Evolutionary conservation across 78 protist genomes (phyloP), one percentile per base, ranked within the genome.

Genomic region (Diacronema lutheri): DNA sequence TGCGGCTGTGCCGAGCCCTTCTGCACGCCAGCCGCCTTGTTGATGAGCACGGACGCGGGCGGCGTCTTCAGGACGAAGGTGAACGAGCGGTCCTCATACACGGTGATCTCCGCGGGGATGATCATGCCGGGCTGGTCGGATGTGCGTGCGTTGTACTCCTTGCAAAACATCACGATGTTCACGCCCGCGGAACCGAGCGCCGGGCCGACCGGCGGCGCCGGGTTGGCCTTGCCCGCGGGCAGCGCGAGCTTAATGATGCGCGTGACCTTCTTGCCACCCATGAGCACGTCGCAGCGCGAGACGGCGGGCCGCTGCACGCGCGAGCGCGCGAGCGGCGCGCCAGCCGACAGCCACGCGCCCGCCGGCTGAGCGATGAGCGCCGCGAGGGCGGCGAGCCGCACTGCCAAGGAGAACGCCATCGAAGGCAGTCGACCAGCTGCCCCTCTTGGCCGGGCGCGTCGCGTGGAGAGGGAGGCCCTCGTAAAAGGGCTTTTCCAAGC

Each of bases 201-300:
- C 7, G 93, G 93, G 40, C 93, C 93, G 10, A 86, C 61, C 10
- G 93, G 93, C 4, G 93, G 93, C 25, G 93, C 78, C 0, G 93
- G 90, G 55, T 87, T 60, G 0, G 93, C 93, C 69, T 82, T 83
- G 26, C 89, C 93, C 0, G 93, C 93, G 0, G 83, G 69, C 12
- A 90, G 40, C 23, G 74, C 33, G 0, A 87, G 81, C 86, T 83
- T 60, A 38, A 87, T 60, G 31, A 74, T 16, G 13, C 72, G 72
- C 4, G 72, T n/a, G 31, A 71, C 68, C 26, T 33, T 40, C 85
- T 62, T 58, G 19, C 50, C 79, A 35, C 41, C 41, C 79, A 71
- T 71, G 50, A 7, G 16, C 16, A 44, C 50, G 50, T 3, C 50
- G 50, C 50, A 9, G 50, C 50, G 50, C 50, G 50, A 3, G 50